Base-by-base conservation (phyloP, 1,284 basidiomycete species). In the Pterulicium gracile region DNA sequence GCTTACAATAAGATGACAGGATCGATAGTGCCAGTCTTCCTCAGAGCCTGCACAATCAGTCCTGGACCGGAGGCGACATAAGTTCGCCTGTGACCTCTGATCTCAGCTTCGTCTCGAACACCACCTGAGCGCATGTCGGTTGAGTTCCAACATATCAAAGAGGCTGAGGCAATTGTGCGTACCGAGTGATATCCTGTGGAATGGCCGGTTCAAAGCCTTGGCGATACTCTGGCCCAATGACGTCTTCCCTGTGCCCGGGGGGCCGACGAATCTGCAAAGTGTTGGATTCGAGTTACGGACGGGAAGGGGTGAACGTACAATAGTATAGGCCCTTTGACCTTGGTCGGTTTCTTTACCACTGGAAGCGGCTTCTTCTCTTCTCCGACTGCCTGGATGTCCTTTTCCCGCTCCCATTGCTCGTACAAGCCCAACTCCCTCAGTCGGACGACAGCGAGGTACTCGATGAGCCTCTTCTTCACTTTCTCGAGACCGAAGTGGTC, bases 401-500 rank as follows among this genome's bases (percentile, higher is more conserved):
- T 55, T 45, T 54, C 48, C 47, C 44, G 52, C 50, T 59, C 52
- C 14, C 56, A 57, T 48, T 72, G 67, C 42, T 58, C 63, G 48
- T 72, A 72, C 0, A 63, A 69, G 32, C 72, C 71, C 42, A 84
- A 68, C 52, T 88, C 80, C 51, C 79, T 80, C 42, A 95, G 68
- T 53, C 90, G 74, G 42, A 93, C 84, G 20, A 95, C 84, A 0
- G 89, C 91, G 18, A 95, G 73, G 59, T 91, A 94, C 58, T 95
- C 91, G 47, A 93, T 84, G 10, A 95, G 69, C 5, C 91, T 76
- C 52, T 88, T 86, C 72, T 95, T 94, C 61, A 94, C 81, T 61
- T 90, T 89, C 54, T 90, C 88, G 7, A 94, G 69, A 1, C 91
- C 91, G 54, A 81, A 94, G 61, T 94, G 90, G 52, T 94, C 91